Percentiles rank a stretch among this genome's conserved stretches.
Evolutionary conservation across 2,329 filamentous ascomycete genomes (phyloP).

Genomic region (Diaporthe destruens): DNA sequence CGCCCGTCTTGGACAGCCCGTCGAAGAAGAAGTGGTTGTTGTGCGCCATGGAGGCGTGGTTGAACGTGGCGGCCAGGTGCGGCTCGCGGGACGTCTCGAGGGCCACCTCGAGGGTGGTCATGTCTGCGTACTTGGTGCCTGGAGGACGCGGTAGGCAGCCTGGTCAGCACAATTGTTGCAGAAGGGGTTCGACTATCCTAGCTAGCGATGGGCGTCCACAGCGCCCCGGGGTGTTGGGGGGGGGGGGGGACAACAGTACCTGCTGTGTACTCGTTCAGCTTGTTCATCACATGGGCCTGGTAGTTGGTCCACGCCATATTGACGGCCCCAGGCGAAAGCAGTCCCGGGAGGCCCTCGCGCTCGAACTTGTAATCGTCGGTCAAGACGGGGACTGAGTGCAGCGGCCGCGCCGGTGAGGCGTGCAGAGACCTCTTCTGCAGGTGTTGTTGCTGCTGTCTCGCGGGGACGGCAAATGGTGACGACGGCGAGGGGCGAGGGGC

Average conservation of each 20-base stretch:
- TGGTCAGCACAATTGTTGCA: constrained; percentile 29
- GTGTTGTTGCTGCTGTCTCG: constrained; percentile 48
- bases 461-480: constrained; percentile 28
- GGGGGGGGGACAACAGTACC: constrained; percentile 63
- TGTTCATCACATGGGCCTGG: constrained; percentile 78
- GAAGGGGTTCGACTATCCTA: background rate
- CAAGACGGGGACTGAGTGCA: constrained; percentile 62
- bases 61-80: constrained; percentile 84
- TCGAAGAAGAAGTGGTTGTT: constrained; percentile 91
- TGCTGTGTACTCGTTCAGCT: constrained; percentile 79
- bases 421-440: constrained; percentile 45
- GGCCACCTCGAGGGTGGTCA: constrained; percentile 75
- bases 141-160: constrained; percentile 21
- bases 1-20: constrained; percentile 55
- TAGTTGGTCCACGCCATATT: constrained; percentile 86
- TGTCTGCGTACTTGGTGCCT: constrained; percentile 75
- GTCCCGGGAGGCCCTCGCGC: constrained; percentile 69
- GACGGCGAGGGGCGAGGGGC: constrained; percentile 42
- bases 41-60: constrained; percentile 95
- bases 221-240: background rate
- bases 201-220: background rate
- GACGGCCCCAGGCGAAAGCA: constrained; percentile 79
- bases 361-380: constrained; percentile 57
- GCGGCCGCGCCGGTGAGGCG: constrained; percentile 33
- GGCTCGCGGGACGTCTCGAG: constrained; percentile 84